Evolutionary conservation across 139 green algal genomes (phyloP), one percentile per base, ranked within the genome.

Genomic region (Nannochloris sp.): DNA sequence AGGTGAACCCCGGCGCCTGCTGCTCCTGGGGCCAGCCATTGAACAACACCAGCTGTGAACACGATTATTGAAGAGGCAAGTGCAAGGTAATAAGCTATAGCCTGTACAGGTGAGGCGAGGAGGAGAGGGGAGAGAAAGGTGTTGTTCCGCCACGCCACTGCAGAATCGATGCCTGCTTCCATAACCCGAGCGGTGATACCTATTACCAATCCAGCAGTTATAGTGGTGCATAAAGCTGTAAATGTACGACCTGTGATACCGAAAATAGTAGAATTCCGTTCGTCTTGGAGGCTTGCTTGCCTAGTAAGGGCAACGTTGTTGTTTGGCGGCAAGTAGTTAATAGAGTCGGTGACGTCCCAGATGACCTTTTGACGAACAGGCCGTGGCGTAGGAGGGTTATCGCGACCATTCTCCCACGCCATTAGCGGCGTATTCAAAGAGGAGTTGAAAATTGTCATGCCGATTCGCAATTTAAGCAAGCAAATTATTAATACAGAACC

Each of bases 1-100:
- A 89, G 78, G 0, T 85, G 90, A 1, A 96, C 91, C 8, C 91
- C 91, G 2, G 80, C 87, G 23, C 89, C 91, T 6, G 80, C 81
- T 14, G 87, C 85, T 5, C 73, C 57, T 0, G 88, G 89, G 0
- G 89, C 85, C 71, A 77, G 85, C 44, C 83, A 84, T 45, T 89
- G 79, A 3, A 95, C 89, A 76, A 89, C 70, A 38, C 69, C 9
- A 5, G 51, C 35, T 6, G 31, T 71, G 2, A 75, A 33, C 7
- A 63, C 32, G 3, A 81, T 69, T 3, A 81, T 56, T 19, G 32
- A 24, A 34, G 74, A 42, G 47, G 72, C 75, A 23, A 77, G 78
- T 9, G 65, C 6, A 38, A 78, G 60, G 48, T 83, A 75, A n/a
- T 71, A 48, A 24, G 73, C 46, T 27, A 76, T 76, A 2, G 60